Percentiles rank a stretch among this genome's conserved stretches.
Evolutionary conservation across 192 early-diverging fungal genomes (phyloP).

Genomic region (Coemansia erecta): DNA sequence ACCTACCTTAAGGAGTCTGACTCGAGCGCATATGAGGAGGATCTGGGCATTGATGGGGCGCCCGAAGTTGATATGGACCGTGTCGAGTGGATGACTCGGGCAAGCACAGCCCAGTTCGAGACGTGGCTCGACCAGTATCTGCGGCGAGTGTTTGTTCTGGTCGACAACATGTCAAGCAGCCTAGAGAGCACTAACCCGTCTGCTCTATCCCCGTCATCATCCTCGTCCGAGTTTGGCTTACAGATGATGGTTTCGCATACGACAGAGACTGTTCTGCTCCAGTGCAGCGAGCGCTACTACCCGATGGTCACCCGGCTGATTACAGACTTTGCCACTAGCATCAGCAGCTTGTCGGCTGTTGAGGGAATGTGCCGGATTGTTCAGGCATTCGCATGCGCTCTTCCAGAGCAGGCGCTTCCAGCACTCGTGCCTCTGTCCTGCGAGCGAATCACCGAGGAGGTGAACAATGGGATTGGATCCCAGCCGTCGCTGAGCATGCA

Average conservation of each 20-base stretch:
- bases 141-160: conserved; percentile 73
- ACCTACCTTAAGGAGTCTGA: conserved; percentile 16
- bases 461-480: conserved; percentile 40
- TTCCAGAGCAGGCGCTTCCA: conserved; percentile 38
- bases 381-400: conserved; percentile 29
- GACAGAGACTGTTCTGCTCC: conserved; percentile 36
- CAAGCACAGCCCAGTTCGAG: conserved; percentile 81
- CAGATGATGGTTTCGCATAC: conserved; percentile 28
- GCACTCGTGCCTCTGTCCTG: conserved; percentile 38
- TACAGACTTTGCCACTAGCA: conserved; percentile 41
- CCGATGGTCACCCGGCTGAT: conserved; percentile 51
- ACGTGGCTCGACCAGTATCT: conserved; percentile 83
- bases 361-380: conserved; percentile 35
- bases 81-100: conserved; percentile 66
- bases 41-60: conserved; percentile 30
- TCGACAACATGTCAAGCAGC: conserved; percentile 51
- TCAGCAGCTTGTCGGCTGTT: conserved; percentile 44
- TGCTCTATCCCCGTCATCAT: neutral
- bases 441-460: conserved; percentile 40
- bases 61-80: conserved; percentile 58
- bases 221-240: conserved; percentile 24
- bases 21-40: conserved; percentile 49
- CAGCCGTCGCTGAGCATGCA: conserved; percentile 40
- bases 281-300: conserved; percentile 47
- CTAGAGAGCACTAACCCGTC: conserved; percentile 23